Evolutionary conservation across 768 basidiomycete species (phyloP), one percentile per base, ranked within the genome.

Genomic region (Cytidiella melzeri): DNA sequence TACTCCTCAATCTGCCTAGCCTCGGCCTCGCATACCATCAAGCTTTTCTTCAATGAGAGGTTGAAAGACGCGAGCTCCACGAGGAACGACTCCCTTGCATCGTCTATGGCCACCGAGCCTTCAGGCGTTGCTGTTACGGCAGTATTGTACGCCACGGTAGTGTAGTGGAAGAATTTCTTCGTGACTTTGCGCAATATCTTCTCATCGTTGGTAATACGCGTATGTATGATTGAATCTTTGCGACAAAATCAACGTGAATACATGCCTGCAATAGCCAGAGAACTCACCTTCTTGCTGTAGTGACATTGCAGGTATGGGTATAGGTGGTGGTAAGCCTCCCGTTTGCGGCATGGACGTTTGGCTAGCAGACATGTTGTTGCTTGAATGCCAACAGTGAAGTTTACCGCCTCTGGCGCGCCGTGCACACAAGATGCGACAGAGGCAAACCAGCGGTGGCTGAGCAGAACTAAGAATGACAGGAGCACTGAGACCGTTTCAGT

Each of bases 11-110:
- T 89, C 67, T 92, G 88, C 58, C 89, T 74, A 45, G 79, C 77
- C 69, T 92, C 90, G 6, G 89, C 91, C 61, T 91, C 84, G 58
- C 87, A 91, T 40, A 89, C 82, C 80, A 92, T 86, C 28, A 74
- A 70, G 55, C 79, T 85, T 68, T 92, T 92, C 69, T 83, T 79
- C 56, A 92, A 68, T 47, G 79, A 67, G 52, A 91, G 64, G 62
- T 87, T 80, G 60, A 91, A 91, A 10, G 85, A 78, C 41, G 81
- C 80, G 18, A 92, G 65, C 64, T 92, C 90, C 24, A 89, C 73
- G 45, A 91, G 63, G 60, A 92, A 87, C 0, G 84, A 81, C 51
- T 92, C 88, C 27, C 86, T 68, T 44, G 87, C 84, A 67, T 91
- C 87, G 25, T 86, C 81, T 2, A 80, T 68, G 2, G 66, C 64